Evolutionary conservation across 2,329 filamentous ascomycete species (phyloP).

Genomic region (Ophiostoma populinum): DNA sequence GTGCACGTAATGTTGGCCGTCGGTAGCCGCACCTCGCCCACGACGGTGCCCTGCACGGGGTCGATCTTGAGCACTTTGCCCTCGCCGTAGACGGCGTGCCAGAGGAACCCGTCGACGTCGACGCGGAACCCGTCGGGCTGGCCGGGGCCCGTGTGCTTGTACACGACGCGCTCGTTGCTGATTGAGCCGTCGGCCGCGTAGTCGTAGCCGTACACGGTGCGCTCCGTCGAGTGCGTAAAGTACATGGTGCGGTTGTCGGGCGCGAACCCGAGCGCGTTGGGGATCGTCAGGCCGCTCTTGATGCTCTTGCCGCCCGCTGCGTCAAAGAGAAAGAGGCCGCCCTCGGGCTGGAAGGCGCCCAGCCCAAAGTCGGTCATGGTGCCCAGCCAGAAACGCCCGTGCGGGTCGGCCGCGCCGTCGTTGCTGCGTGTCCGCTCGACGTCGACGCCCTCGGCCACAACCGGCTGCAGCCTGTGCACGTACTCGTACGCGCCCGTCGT

Average conservation of each 20-base stretch:
- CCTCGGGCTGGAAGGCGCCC: conserved; percentile 42
- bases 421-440: conserved; percentile 50
- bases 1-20: conserved; percentile 69
- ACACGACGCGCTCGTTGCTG: conserved; percentile 56
- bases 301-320: background rate
- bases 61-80: conserved; percentile 58
- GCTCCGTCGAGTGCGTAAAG: conserved; percentile 61
- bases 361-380: conserved; percentile 61
- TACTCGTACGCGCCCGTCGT: conserved; percentile 36
- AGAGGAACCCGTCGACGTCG: conserved; percentile 71
- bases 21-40: conserved; percentile 60
- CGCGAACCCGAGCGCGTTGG: conserved; percentile 75
- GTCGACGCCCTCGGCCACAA: conserved; percentile 12
- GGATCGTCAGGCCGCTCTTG: conserved; percentile 48
- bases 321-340: conserved; percentile 12
- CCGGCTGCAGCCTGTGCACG: conserved; percentile 20
- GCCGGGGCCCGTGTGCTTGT: conserved; percentile 46
- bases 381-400: conserved; percentile 71
- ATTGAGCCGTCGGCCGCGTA: too few species aligned
- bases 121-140: conserved; percentile 74
- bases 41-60: conserved; percentile 42
- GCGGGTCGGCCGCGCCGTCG: conserved; percentile 65
- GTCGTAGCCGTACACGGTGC: conserved; percentile 57
- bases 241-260: conserved; percentile 57
- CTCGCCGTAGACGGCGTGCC: conserved; percentile 75